These are phyloP conservation scores for Hemileia vastatrix DNA, from an alignment of 1,284 basidiomycete genomes.

Conservation along the genomic window DNA sequence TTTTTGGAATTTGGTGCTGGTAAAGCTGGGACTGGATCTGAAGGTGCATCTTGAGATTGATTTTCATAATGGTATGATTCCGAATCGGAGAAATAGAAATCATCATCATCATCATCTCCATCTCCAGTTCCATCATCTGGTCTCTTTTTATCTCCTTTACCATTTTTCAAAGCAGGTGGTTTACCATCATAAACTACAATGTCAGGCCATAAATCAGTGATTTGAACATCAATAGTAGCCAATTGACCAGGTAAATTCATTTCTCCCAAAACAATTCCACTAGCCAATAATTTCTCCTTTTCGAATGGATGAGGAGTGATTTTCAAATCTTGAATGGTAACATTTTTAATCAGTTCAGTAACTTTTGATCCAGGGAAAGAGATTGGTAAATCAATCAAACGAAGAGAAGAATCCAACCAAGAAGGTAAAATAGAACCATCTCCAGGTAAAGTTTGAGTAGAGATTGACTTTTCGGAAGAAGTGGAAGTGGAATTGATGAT, in stretches of 20 bases:
- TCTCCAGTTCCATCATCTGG: conserved; percentile 12
- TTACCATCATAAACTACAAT: conserved; percentile 37
- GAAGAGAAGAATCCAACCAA: too few species aligned
- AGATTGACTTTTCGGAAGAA: too few species aligned
- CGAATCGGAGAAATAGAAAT: conserved; percentile 5
- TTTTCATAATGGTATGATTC: too few species aligned
- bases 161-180: conserved; percentile 32
- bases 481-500: too few species aligned
- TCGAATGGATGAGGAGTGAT: conserved; percentile 38
- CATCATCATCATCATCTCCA: conserved; percentile 18
- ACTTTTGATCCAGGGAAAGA: conserved; percentile 37
- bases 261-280: conserved; percentile 35
- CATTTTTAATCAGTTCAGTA: conserved; percentile 38
- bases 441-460: too few species aligned
- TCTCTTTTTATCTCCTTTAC: neutral
- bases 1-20: too few species aligned
- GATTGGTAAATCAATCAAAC: conserved; percentile 34
- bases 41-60: conserved; percentile 23
- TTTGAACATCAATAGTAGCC: conserved; percentile 35
- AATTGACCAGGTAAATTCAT: conserved; percentile 37
- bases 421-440: too few species aligned
- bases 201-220: conserved; percentile 38
- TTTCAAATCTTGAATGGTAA: conserved; percentile 37
- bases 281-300: conserved; percentile 35
- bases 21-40: conserved; percentile 32